Evolutionary conservation across 106 monocot genomes (phyloP).

Genomic region (Dendrobium nobile): DNA sequence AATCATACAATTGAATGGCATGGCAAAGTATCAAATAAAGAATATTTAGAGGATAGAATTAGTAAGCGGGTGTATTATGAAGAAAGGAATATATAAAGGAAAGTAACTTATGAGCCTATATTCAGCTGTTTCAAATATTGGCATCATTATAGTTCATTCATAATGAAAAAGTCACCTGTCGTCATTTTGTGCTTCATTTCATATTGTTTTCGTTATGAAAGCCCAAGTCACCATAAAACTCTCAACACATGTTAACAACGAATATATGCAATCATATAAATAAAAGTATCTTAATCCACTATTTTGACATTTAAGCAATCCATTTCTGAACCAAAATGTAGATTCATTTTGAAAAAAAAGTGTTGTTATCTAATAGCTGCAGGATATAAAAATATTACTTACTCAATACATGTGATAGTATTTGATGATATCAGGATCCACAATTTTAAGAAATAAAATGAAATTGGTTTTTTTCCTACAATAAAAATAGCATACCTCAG

Average conservation of each 20-base stretch:
- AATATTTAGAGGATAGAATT: background rate
- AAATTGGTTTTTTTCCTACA: background rate
- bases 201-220: background rate
- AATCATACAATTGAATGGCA: background rate
- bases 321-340: background rate
- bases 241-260: background rate
- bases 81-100: background rate
- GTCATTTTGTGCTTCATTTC: background rate
- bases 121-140: background rate
- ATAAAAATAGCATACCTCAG: constrained; percentile 44
- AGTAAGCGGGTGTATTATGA: background rate
- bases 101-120: background rate
- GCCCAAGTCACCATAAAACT: background rate
- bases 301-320: background rate
- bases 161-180: no score
- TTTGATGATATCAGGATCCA: background rate
- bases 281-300: background rate
- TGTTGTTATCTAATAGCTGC: background rate
- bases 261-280: background rate
- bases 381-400: background rate
- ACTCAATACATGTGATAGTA: background rate
- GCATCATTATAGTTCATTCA: background rate
- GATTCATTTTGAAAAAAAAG: background rate
- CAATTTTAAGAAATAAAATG: background rate
- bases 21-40: background rate